Evolutionary conservation across 2,329 filamentous ascomycete species (phyloP).

Genomic region (Diaporthe nobilis): DNA sequence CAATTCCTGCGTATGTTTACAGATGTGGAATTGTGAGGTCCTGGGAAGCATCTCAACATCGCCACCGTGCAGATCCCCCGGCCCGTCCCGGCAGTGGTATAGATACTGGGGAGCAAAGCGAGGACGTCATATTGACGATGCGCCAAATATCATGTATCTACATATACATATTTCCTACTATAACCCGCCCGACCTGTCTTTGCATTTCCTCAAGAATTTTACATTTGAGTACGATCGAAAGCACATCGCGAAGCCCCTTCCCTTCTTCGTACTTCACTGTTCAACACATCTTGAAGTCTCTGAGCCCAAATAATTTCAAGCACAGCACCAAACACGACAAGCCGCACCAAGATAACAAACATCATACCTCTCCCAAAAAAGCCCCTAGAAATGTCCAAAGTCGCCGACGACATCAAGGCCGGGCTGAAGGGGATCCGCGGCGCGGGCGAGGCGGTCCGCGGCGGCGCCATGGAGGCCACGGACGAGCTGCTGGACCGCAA

Average conservation of each 20-base stretch:
- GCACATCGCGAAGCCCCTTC: neutral
- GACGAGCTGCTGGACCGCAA: conserved; percentile 50
- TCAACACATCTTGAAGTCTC: too few relatives aligned
- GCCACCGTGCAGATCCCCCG: conserved; percentile 22
- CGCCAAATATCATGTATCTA: neutral
- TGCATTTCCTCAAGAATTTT: neutral
- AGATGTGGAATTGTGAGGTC: neutral
- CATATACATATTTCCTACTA: neutral
- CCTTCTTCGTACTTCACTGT: neutral
- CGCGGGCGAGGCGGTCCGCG: conserved; percentile 51
- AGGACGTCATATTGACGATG: conserved; percentile 35
- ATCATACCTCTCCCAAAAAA: too few relatives aligned
- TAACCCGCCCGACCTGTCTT: neutral
- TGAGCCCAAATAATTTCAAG: neutral
- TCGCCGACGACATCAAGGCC: conserved; percentile 51
- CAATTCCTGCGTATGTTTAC: neutral
- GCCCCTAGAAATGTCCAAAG: conserved; percentile 47
- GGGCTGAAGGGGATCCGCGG: conserved; percentile 51
- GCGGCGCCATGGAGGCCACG: conserved; percentile 46
- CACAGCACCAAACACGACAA: neutral
- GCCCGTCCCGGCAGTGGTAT: neutral
- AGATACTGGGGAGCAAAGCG: neutral
- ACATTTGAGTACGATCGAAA: neutral
- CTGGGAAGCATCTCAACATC: neutral
- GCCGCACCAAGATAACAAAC: neutral